Percentiles rank a stretch among this genome's conserved stretches.
These are phyloP conservation scores for Nepenthes alata DNA, from an alignment of 179 eudicot genomes.

Conservation along the genomic window DNA sequence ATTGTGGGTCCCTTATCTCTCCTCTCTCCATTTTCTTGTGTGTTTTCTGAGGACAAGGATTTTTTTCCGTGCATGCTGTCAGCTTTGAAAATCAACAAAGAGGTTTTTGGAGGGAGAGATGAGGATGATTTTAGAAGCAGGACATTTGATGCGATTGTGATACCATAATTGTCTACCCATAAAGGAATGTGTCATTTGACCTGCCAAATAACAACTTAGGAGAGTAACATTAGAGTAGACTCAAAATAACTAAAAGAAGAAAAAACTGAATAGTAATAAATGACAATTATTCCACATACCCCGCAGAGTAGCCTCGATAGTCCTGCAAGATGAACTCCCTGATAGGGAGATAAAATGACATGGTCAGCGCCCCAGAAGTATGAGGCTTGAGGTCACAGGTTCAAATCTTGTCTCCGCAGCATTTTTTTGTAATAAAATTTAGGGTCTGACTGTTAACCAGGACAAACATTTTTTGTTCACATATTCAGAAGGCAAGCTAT, in stretches of 20 bases:
- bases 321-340: conserved; percentile 17
- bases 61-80: too few species aligned
- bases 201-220: conserved; percentile 4
- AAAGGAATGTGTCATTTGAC: neutral
- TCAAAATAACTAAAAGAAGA: neutral
- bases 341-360: conserved; percentile 3
- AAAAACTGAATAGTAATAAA: conserved; percentile 4
- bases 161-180: too few species aligned
- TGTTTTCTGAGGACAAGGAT: too few species aligned
- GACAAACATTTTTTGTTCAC: neutral
- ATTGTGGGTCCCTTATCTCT: too few species aligned
- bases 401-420: too few species aligned
- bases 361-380: conserved; percentile 6
- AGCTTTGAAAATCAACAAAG: too few species aligned
- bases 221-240: conserved; percentile 1
- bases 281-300: conserved; percentile 6
- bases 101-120: too few species aligned
- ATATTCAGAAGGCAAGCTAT: conserved; percentile 2
- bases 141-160: too few species aligned
- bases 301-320: conserved; percentile 5
- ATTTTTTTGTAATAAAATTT: too few species aligned
- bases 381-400: neutral
- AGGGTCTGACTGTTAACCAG: neutral
- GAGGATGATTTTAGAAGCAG: too few species aligned
- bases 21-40: too few species aligned